These are phyloP conservation scores for Kodamaea leandrae DNA, from an alignment of 805 yeast species.

Conservation along the genomic window DNA sequence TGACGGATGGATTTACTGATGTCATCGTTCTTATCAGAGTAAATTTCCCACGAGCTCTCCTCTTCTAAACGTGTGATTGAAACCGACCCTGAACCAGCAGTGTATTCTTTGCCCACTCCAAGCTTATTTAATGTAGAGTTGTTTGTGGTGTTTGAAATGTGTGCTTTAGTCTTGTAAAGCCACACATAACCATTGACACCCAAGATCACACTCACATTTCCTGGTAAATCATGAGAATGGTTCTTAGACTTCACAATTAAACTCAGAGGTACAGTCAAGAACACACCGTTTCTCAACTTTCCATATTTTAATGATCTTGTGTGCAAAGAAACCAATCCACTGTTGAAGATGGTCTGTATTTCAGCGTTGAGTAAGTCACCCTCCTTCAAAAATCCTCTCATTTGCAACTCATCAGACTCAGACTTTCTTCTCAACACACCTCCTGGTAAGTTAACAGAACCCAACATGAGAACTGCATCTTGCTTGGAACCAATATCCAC, in stretches of 20 bases:
- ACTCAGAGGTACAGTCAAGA: slow-evolving; percentile 76
- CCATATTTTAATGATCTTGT: slow-evolving; percentile 96
- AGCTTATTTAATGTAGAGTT: slow-evolving; percentile 28
- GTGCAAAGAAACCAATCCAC: slow-evolving; percentile 91
- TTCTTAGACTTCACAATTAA: slow-evolving; percentile 81
- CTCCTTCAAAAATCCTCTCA: slow-evolving; percentile 91
- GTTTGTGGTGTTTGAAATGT: slow-evolving; percentile 17
- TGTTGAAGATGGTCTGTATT: slow-evolving; percentile 83
- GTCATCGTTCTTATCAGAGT: slow-evolving; percentile 83
- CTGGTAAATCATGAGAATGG: slow-evolving; percentile 87
- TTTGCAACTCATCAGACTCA: slow-evolving; percentile 93
- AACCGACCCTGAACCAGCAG: slow-evolving; percentile 57
- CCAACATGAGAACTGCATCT: slow-evolving; percentile 88
- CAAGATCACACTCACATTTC: slow-evolving; percentile 83
- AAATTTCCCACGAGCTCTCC: slow-evolving; percentile 93
- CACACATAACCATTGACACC: slow-evolving; percentile 96
- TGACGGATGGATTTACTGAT: slow-evolving; percentile 60
- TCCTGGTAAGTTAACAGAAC: slow-evolving; percentile 96
- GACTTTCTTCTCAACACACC: slow-evolving; percentile 92
- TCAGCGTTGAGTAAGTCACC: slow-evolving; percentile 96
- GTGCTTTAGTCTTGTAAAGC: slow-evolving; percentile 66
- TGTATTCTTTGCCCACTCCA: slow-evolving; percentile 46
- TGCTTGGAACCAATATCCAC: slow-evolving; percentile 96
- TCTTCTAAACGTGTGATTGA: slow-evolving; percentile 85
- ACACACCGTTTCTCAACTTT: slow-evolving; percentile 86